A percentile compares a stretch with the other conserved stretches of the same genome.
These are phyloP conservation scores for Aspergillus bombycis DNA, from an alignment of 2,329 filamentous ascomycete species.

Conservation along the genomic window DNA sequence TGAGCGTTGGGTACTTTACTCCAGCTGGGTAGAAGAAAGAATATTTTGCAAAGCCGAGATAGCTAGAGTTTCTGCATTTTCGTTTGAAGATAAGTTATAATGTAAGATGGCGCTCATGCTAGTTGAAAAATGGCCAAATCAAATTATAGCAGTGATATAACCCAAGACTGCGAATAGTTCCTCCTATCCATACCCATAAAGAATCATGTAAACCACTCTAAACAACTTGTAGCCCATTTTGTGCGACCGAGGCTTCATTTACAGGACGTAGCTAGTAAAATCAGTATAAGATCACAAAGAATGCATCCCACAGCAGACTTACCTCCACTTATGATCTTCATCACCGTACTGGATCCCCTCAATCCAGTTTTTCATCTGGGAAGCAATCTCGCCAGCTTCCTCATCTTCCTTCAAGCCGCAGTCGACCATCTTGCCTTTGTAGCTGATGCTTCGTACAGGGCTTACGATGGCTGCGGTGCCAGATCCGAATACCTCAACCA, in stretches of 20 bases:
- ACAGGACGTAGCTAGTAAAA: conserved; percentile 28
- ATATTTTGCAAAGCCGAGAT: neutral
- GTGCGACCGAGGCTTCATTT: conserved; percentile 8
- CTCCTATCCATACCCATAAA: neutral
- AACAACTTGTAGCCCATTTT: neutral
- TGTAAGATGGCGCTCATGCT: neutral
- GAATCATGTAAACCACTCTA: neutral
- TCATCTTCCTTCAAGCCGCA: conserved; percentile 80
- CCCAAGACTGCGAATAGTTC: neutral
- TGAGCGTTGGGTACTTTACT: neutral
- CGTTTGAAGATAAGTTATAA: neutral
- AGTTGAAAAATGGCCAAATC: neutral
- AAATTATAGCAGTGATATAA: neutral
- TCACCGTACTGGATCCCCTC: conserved; percentile 95
- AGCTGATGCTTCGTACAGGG: conserved; percentile 86
- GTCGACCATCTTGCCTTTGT: conserved; percentile 77
- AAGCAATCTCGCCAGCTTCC: conserved; percentile 85
- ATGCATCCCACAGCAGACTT: conserved; percentile 37
- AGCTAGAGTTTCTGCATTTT: neutral
- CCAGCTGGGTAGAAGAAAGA: neutral
- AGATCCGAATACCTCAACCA: conserved; percentile 91
- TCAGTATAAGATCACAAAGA: conserved; percentile 13
- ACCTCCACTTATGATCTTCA: conserved; percentile 89
- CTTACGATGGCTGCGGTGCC: conserved; percentile 94
- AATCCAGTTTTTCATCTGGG: conserved; percentile 94